Evolutionary conservation across 257 asterid species (phyloP).

Genomic region (Primulina tabacum): DNA sequence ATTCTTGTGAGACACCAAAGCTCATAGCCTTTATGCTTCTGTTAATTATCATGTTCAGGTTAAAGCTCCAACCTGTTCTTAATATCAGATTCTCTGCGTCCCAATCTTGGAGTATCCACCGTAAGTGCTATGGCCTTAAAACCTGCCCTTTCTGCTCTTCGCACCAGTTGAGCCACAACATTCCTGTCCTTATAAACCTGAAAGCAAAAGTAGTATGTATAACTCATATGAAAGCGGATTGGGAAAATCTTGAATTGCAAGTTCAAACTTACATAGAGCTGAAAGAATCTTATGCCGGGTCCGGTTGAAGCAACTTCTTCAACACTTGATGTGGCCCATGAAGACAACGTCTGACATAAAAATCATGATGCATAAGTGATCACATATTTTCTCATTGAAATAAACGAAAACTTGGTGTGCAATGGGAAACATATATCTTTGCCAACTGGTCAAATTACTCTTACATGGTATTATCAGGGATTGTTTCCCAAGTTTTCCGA

Average conservation of each 20-base stretch:
- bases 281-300: constrained; percentile 55
- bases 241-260: not conserved
- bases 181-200: constrained; percentile 90
- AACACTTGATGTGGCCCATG: constrained; percentile 63
- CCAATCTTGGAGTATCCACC: constrained; percentile 84
- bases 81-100: constrained; percentile 89
- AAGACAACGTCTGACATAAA: constrained; percentile 65
- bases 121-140: constrained; percentile 96
- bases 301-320: constrained; percentile 91
- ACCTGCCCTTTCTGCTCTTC: constrained; percentile 90
- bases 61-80: constrained; percentile 58
- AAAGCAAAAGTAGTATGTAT: constrained; percentile 8
- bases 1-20: not conserved
- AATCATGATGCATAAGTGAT: constrained; percentile 20
- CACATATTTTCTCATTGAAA: not conserved
- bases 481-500: not conserved
- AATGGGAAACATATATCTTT: not conserved
- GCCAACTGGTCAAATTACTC: not conserved
- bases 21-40: not conserved
- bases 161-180: constrained; percentile 86
- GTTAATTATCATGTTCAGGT: not conserved
- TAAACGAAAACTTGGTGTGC: not conserved
- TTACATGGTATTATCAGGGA: not conserved
- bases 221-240: not conserved
- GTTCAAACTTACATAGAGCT: constrained; percentile 33